Conservation (phyloP, 805 yeast genomes). For the Hanseniaspora pseudoguilliermondii region DNA sequence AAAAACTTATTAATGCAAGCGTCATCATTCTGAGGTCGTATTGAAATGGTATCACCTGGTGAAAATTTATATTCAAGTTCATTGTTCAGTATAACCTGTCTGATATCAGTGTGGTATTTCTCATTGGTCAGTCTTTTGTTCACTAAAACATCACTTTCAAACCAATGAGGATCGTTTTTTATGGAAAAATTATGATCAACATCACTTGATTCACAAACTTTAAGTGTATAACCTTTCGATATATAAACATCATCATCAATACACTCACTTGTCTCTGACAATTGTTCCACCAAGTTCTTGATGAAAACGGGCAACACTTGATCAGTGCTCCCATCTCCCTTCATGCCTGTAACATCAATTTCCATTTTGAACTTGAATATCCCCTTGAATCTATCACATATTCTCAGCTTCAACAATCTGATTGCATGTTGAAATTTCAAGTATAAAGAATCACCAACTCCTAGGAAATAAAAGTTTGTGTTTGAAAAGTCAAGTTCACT, state of each 20-base stretch:
- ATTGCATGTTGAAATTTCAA: conserved; percentile 82
- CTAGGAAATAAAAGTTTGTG: conserved; percentile 59
- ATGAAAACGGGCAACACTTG: conserved; percentile 24
- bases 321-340: conserved; percentile 47
- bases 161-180: background rate
- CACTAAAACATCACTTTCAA: conserved; percentile 34
- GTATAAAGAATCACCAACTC: conserved; percentile 88
- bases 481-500: conserved; percentile 51
- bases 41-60: conserved; percentile 73
- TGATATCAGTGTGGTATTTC: conserved; percentile 84
- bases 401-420: conserved; percentile 63
- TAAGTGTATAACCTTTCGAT: conserved; percentile 23
- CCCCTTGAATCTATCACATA: conserved; percentile 69
- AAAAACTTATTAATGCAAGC: conserved; percentile 52
- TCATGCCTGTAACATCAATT: conserved; percentile 73
- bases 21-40: conserved; percentile 63
- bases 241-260: conserved; percentile 20
- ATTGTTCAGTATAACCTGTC: conserved; percentile 41
- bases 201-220: background rate
- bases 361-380: conserved; percentile 48
- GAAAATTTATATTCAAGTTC: conserved; percentile 24
- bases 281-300: conserved; percentile 24
- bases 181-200: background rate
- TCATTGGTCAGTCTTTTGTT: conserved; percentile 53
- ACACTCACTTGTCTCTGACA: conserved; percentile 16